Evolutionary conservation across 2,329 filamentous ascomycete genomes (phyloP).

Genomic region (Mollisia scopiformis): DNA sequence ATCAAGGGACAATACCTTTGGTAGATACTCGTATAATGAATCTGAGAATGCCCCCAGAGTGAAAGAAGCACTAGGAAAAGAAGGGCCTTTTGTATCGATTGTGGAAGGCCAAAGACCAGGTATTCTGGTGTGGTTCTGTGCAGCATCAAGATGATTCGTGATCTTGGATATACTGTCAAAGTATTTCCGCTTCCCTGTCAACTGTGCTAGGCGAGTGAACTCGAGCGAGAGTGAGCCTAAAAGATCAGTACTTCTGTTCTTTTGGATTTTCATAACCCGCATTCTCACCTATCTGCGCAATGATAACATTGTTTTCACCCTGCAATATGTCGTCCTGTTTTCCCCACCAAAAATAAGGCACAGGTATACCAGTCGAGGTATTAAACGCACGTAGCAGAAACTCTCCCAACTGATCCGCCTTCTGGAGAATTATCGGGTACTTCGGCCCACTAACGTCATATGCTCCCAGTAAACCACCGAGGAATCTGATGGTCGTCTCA

Average conservation of each 20-base stretch:
- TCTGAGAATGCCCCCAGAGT: conserved; percentile 68
- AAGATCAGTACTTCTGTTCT: conserved; percentile 59
- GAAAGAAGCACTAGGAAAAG: no score
- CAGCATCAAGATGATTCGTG: conserved; percentile 75
- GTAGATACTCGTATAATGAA: conserved; percentile 73
- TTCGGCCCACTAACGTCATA: conserved; percentile 82
- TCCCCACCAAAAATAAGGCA: conserved; percentile 82
- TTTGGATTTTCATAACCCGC: conserved; percentile 65
- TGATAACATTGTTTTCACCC: no score
- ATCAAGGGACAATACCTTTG: conserved; percentile 52
- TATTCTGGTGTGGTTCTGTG: conserved; percentile 68
- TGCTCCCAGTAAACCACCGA: conserved; percentile 82
- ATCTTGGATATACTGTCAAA: conserved; percentile 89
- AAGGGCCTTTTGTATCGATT: no score
- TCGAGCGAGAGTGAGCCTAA: conserved; percentile 70
- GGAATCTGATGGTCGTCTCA: conserved; percentile 88
- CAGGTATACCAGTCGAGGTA: conserved; percentile 91
- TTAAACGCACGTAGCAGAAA: conserved; percentile 75
- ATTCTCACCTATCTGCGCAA: no score
- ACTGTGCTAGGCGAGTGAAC: conserved; percentile 85
- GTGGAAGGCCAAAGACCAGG: no score
- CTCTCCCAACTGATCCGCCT: conserved; percentile 73
- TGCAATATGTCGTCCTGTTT: conserved; percentile 65
- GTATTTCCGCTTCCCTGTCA: conserved; percentile 80
- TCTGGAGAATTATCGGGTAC: conserved; percentile 68